Base-by-base conservation (phyloP, 306 rosid genomes). In the Crotalaria pallida region DNA sequence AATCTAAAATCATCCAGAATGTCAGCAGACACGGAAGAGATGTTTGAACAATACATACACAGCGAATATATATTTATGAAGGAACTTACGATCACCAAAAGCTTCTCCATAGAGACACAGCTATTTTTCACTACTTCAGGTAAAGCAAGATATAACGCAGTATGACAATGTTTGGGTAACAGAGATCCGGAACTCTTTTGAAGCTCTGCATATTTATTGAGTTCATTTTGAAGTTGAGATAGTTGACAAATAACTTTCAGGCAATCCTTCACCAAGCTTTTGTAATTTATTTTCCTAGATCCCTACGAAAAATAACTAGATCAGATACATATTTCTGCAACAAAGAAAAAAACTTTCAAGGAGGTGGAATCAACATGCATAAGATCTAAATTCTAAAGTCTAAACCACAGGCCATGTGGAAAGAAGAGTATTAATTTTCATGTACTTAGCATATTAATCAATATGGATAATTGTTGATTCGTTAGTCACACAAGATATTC, bases 211-310 rank as follows among this genome's bases (percentile, higher is more conserved):
- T 70, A 62, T 56, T 80, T 67, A 44, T 73, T 27, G 16, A 65
- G 77, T 77, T 66, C 80, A 63, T 79, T 79, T 78, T 70, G 83
- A 72, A 73, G 76, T 74, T 79, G 81, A 73, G 82, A 79, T 31
- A 88, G 75, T 24, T 84, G 86, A 84, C 92, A 88, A 76, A 88
- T 65, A 77, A 79, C 76, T 55, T 69, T 24, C 74, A 93, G 3
- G 81, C 89, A 87, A 61, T 88, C 84, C 73, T 86, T 88, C 94
- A 85, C 76, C 59, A 93, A 78, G 79, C 74, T 76, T 83, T 85
- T 84, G 77, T 74, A 90, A 84, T 85, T 88, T 61, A 84, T 60
- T 80, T 81, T 90, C 84, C 96, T 79, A 44, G 89, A 90, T 12
- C 85, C 95, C 98, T 93, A 71, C 79, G n/a, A 77, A 79, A 82